Percentiles rank a stretch among this genome's conserved stretches.
Conservation (phyloP, 768 basidiomycete species). For the Lentinula detonsa region DNA sequence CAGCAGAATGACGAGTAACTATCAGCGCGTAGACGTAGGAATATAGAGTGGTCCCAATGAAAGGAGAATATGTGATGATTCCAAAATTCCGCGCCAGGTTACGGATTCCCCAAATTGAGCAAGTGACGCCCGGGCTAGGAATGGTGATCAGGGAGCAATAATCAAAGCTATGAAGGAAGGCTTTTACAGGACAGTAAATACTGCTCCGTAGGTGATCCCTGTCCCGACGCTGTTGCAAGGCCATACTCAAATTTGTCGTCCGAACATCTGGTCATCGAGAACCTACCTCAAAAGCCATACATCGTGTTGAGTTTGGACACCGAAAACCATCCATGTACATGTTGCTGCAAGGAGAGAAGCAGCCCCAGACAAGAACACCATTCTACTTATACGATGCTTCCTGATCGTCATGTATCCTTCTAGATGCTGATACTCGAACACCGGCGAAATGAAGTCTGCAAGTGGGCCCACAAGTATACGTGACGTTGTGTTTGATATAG, state of each 20-base stretch:
- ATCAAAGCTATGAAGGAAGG: not conserved
- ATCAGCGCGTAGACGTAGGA: slow-evolving; percentile 77
- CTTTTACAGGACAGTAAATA: slow-evolving; percentile 68
- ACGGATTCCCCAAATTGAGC: slow-evolving; percentile 65
- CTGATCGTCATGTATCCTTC: slow-evolving; percentile 30
- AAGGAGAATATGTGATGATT: slow-evolving; percentile 67
- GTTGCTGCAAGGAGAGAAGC: slow-evolving; percentile 42
- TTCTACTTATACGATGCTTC: slow-evolving; percentile 55
- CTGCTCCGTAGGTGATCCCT: slow-evolving; percentile 63
- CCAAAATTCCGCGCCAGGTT: slow-evolving; percentile 76
- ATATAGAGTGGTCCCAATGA: slow-evolving; percentile 68
- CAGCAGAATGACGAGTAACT: slow-evolving; percentile 41
- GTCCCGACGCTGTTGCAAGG: slow-evolving; percentile 44
- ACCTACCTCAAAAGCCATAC: slow-evolving; percentile 68
- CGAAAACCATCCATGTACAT: slow-evolving; percentile 50
- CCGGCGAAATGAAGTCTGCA: slow-evolving; percentile 69
- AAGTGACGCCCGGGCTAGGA: slow-evolving; percentile 61
- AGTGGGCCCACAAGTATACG: slow-evolving; percentile 63
- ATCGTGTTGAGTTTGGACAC: slow-evolving; percentile 39
- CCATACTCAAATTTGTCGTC: slow-evolving; percentile 2
- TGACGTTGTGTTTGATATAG: slow-evolving; percentile 65
- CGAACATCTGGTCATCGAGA: slow-evolving; percentile 7
- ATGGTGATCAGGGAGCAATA: not conserved
- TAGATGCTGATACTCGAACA: slow-evolving; percentile 35
- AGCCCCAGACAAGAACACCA: slow-evolving; percentile 50